Conservation (phyloP, 768 basidiomycete species). For the Lactifluus piperatus region DNA sequence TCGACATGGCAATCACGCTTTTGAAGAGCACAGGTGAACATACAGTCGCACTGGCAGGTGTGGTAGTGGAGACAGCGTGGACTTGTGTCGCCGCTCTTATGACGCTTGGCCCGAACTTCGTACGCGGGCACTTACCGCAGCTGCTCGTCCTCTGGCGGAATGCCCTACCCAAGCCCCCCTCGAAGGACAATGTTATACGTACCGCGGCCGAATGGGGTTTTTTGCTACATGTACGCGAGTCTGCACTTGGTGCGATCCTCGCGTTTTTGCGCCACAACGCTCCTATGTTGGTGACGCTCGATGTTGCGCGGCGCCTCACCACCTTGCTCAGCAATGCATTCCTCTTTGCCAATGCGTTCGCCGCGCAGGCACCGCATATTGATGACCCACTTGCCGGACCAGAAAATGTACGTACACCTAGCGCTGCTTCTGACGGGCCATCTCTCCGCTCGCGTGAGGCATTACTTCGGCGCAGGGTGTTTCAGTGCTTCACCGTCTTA, state of each 20-base stretch:
- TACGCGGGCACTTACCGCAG: conserved; percentile 87
- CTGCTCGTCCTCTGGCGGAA: conserved; percentile 95
- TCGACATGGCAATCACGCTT: conserved; percentile 84
- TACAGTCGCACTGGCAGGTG: conserved; percentile 67
- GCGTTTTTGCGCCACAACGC: conserved; percentile 81
- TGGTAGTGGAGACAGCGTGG: conserved; percentile 94
- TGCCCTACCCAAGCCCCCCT: conserved; percentile 89
- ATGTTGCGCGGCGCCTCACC: conserved; percentile 82
- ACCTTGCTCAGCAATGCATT: conserved; percentile 84
- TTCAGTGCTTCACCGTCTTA: conserved; percentile 81
- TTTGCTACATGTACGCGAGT: conserved; percentile 83
- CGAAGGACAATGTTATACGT: conserved; percentile 71
- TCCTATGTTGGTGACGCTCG: conserved; percentile 70
- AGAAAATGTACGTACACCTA: conserved; percentile 24
- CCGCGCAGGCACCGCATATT: conserved; percentile 44
- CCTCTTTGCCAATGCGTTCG: conserved; percentile 80
- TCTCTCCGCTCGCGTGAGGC: conserved; percentile 72
- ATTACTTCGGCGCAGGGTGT: conserved; percentile 73
- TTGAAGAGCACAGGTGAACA: conserved; percentile 90
- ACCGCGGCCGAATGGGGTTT: conserved; percentile 82
- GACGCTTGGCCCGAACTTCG: conserved; percentile 89
- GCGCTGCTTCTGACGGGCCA: conserved; percentile 34
- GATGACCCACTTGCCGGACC: conserved; percentile 47
- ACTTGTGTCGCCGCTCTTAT: conserved; percentile 83
- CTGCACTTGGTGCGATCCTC: conserved; percentile 80